Percentiles rank a stretch among this genome's conserved stretches.
Evolutionary conservation across 306 rosid species (phyloP).

Genomic region (Sicyos edulis): DNA sequence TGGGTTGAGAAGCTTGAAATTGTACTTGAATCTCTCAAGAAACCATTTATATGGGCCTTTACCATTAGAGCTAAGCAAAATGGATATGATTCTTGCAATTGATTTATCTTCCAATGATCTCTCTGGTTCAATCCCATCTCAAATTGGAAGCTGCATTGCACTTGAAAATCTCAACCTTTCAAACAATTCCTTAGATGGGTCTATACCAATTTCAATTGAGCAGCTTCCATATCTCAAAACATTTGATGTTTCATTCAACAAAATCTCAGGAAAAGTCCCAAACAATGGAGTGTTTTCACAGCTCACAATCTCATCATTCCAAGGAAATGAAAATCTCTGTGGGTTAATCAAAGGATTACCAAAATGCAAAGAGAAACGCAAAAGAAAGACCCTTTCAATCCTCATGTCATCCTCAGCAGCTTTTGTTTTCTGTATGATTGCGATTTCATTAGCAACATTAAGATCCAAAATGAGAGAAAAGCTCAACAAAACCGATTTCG

Average conservation of each 20-base stretch:
- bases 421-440: conserved; percentile 45
- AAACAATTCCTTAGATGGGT: conserved; percentile 53
- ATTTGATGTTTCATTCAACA: conserved; percentile 77
- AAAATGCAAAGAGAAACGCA: conserved; percentile 42
- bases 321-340: conserved; percentile 56
- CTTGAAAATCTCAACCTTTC: conserved; percentile 73
- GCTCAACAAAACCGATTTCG: conserved; percentile 28
- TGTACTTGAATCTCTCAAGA: conserved; percentile 70
- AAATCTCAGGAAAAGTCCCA: conserved; percentile 57
- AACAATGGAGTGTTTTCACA: conserved; percentile 56
- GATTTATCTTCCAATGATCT: conserved; percentile 75
- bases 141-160: conserved; percentile 75
- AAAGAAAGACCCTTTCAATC: conserved; percentile 36
- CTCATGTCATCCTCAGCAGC: conserved; percentile 48
- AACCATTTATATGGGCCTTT: conserved; percentile 54
- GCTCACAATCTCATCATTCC: conserved; percentile 53
- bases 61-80: conserved; percentile 81
- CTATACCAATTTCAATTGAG: conserved; percentile 62
- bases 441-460: conserved; percentile 25
- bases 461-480: conserved; percentile 34
- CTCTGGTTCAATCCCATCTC: conserved; percentile 66
- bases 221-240: conserved; percentile 52
- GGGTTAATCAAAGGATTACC: conserved; percentile 61
- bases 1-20: conserved; percentile 76
- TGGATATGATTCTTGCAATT: conserved; percentile 86